These are phyloP conservation scores for Forsythia suspensa DNA, from an alignment of 257 asterid species.

Conservation along the genomic window DNA sequence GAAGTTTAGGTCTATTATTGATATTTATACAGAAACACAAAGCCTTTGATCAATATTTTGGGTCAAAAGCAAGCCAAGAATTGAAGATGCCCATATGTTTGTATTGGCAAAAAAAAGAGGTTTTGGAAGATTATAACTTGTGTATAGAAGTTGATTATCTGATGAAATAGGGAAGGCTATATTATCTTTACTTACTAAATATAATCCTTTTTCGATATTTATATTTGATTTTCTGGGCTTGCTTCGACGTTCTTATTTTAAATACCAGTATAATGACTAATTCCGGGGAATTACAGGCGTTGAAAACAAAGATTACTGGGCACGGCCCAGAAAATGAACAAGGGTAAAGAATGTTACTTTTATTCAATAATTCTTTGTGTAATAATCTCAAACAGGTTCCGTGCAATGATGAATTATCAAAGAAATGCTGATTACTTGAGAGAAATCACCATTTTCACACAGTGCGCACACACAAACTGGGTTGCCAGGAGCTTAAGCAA, in stretches of 20 bases:
- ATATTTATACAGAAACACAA: constrained; percentile 36
- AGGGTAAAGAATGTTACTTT: background rate
- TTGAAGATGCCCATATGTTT: constrained; percentile 8
- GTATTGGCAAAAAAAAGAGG: background rate
- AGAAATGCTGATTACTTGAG: background rate
- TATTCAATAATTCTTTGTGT: background rate
- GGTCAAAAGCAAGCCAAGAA: constrained; percentile 16
- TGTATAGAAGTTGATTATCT: background rate
- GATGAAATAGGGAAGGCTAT: background rate
- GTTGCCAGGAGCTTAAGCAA: background rate
- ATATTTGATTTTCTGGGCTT: background rate
- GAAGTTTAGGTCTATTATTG: constrained; percentile 30
- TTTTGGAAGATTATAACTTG: background rate
- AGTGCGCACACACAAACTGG: background rate
- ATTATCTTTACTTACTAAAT: no score
- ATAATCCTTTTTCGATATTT: no score
- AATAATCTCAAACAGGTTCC: background rate
- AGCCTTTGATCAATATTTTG: constrained; percentile 18
- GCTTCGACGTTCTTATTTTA: no score
- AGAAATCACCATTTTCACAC: background rate
- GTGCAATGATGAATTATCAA: background rate
- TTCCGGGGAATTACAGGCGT: no score
- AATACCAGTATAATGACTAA: no score
- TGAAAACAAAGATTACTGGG: background rate
- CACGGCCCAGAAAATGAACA: no score